A percentile compares a stretch with the other conserved stretches of the same genome.
Conservation (phyloP, 1,284 basidiomycete genomes). For the Exobasidium rhododendri region DNA sequence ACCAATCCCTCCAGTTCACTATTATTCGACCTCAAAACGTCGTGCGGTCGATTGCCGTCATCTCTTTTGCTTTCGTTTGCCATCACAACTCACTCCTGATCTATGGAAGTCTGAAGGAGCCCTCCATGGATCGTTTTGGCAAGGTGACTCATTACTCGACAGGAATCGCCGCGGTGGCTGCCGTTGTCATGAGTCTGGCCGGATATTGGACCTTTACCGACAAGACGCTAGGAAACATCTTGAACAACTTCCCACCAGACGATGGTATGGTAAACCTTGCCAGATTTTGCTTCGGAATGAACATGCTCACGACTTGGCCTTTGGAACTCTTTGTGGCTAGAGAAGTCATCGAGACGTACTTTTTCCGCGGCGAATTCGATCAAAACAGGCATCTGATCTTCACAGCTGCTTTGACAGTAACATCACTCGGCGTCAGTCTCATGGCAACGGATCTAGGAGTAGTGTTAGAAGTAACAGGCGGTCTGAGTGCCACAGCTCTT, state of each 20-base stretch:
- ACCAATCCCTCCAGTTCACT: slow-evolving; percentile 61
- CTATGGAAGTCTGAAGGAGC: slow-evolving; percentile 85
- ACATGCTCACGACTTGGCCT: slow-evolving; percentile 96
- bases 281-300: slow-evolving; percentile 88
- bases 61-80: slow-evolving; percentile 55
- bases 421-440: slow-evolving; percentile 80
- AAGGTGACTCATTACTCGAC: slow-evolving; percentile 73
- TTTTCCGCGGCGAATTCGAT: slow-evolving; percentile 39
- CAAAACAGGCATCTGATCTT: slow-evolving; percentile 76
- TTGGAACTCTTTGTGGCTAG: slow-evolving; percentile 90
- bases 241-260: slow-evolving; percentile 53
- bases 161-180: slow-evolving; percentile 46
- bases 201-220: slow-evolving; percentile 91
- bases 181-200: slow-evolving; percentile 70
- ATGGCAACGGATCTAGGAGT: slow-evolving; percentile 94
- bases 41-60: slow-evolving; percentile 50
- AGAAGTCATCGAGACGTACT: slow-evolving; percentile 62
- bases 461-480: slow-evolving; percentile 94
- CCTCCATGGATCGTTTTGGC: slow-evolving; percentile 90
- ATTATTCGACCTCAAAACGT: slow-evolving; percentile 71
- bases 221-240: slow-evolving; percentile 66
- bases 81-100: slow-evolving; percentile 61
- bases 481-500: slow-evolving; percentile 85
- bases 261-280: slow-evolving; percentile 66
- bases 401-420: slow-evolving; percentile 77